phyloP scores from a whole-genome alignment of 371 early-diverging fungal genomes.

The Capillidium rhysosporum region DNA sequence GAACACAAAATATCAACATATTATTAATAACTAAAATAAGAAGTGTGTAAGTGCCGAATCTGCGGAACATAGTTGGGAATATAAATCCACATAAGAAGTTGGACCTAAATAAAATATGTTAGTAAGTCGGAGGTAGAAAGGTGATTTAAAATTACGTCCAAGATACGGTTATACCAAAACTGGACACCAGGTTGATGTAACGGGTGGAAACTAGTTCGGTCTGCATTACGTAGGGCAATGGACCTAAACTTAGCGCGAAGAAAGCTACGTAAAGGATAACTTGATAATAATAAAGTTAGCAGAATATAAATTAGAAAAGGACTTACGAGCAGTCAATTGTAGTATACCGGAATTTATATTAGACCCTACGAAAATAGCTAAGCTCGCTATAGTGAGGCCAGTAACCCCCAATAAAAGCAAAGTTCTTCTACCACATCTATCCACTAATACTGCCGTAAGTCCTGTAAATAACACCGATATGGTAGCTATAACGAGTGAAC shows the following conservation, averaged over 20 bases:
- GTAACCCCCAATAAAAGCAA: neutral
- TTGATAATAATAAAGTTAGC: constrained; percentile 34
- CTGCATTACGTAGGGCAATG: constrained; percentile 58
- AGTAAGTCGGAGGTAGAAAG: constrained; percentile 12
- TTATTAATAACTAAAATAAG: constrained; percentile 18
- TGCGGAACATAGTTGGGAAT: constrained; percentile 20
- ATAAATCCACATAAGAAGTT: constrained; percentile 15
- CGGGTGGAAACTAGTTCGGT: constrained; percentile 41
- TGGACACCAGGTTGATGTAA: constrained; percentile 13
- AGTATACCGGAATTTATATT: neutral
- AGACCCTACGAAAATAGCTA: neutral
- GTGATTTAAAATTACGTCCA: constrained; percentile 12
- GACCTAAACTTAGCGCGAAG: constrained; percentile 64
- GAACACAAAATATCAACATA: neutral
- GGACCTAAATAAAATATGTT: constrained; percentile 12
- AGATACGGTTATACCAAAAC: constrained; percentile 20
- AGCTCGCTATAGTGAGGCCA: neutral
- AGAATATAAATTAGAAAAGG: neutral
- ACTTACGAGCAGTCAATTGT: neutral
- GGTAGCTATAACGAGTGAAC: neutral
- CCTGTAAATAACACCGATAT: neutral
- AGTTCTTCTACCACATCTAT: neutral
- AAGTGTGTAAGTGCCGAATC: constrained; percentile 29
- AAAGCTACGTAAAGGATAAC: constrained; percentile 53
- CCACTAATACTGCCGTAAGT: neutral